These are phyloP conservation scores for Protea cynaroides DNA, from an alignment of 164 flowering plant species.

Conservation along the genomic window DNA sequence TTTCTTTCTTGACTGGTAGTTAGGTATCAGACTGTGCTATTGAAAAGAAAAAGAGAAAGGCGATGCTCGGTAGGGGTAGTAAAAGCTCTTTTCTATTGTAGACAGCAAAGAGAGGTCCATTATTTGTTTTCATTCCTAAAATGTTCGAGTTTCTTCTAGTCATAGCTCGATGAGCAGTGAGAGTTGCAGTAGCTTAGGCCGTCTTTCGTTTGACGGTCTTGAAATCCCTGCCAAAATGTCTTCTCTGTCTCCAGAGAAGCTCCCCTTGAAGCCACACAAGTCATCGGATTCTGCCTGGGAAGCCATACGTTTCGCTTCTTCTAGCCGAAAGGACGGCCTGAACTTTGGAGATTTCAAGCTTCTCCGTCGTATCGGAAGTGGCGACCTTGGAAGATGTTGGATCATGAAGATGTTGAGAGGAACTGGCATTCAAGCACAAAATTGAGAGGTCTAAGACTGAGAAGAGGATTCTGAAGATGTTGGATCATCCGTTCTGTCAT, in stretches of 20 bases:
- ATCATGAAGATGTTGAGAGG: too few species aligned
- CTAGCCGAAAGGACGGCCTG: constrained; percentile 23
- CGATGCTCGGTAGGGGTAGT: neutral
- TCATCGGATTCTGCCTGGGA: constrained; percentile 63
- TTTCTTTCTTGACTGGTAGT: neutral
- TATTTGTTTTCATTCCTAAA: constrained; percentile 1
- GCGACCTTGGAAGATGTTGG: constrained; percentile 89
- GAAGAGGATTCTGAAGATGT: constrained; percentile 56
- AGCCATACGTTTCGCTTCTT: constrained; percentile 34
- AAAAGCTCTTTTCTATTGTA: neutral
- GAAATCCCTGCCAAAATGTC: constrained; percentile 8
- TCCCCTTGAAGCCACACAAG: constrained; percentile 47
- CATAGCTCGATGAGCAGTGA: constrained; percentile 51
- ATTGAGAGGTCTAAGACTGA: constrained; percentile 60
- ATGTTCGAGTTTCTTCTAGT: constrained; percentile 29
- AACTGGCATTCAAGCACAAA: constrained; percentile 53
- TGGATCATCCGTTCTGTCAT: constrained; percentile 80
- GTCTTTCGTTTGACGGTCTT: constrained; percentile 41
- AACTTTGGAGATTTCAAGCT: constrained; percentile 54
- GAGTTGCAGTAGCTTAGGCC: constrained; percentile 44
- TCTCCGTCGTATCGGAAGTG: constrained; percentile 60
- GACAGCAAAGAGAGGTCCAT: neutral
- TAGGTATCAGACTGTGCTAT: too few species aligned
- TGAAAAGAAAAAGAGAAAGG: neutral
- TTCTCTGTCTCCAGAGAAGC: constrained; percentile 24